A percentile compares a stretch with the other conserved stretches of the same genome.
phyloP scores from a whole-genome alignment of 192 early-diverging fungal genomes.

The Chytriomyces sp. region DNA sequence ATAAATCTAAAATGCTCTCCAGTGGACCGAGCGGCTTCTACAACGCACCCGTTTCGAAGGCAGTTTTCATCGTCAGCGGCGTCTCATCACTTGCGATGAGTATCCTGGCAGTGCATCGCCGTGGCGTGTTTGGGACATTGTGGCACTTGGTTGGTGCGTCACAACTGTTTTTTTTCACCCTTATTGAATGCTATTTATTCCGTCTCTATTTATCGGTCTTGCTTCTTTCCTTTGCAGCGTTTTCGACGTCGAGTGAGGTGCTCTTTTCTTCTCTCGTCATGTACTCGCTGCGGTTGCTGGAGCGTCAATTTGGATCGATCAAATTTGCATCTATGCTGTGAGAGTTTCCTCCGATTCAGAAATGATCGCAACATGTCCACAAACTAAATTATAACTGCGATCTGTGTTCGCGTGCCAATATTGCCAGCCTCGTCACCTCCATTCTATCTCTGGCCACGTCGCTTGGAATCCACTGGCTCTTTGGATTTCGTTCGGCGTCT shows the following conservation, averaged over 20 bases:
- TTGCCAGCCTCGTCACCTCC: too few relatives aligned
- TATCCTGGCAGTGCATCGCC: constrained; percentile 5
- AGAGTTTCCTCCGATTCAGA: too few relatives aligned
- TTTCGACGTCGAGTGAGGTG: constrained; percentile 40
- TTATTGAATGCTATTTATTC: too few relatives aligned
- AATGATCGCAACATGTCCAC: too few relatives aligned
- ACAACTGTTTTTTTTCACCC: not conserved
- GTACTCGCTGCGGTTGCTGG: constrained; percentile 48
- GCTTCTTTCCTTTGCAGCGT: constrained; percentile 21
- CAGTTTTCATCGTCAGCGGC: constrained; percentile 42
- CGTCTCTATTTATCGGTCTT: not conserved
- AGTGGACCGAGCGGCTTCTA: constrained; percentile 32
- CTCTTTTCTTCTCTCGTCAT: constrained; percentile 49
- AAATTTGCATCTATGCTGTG: constrained; percentile 38
- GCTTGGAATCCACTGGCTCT: not conserved
- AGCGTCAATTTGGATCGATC: constrained; percentile 45
- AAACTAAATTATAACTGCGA: too few relatives aligned
- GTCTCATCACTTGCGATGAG: constrained; percentile 40
- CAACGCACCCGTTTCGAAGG: constrained; percentile 54
- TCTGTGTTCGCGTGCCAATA: too few relatives aligned
- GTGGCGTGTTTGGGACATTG: not conserved
- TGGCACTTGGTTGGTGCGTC: not conserved
- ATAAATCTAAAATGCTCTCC: not conserved
- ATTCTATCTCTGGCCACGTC: not conserved
- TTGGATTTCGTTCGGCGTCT: constrained; percentile 12